phyloP scores from a whole-genome alignment of 2,329 filamentous ascomycete genomes.

The Cercospora sp. region DNA sequence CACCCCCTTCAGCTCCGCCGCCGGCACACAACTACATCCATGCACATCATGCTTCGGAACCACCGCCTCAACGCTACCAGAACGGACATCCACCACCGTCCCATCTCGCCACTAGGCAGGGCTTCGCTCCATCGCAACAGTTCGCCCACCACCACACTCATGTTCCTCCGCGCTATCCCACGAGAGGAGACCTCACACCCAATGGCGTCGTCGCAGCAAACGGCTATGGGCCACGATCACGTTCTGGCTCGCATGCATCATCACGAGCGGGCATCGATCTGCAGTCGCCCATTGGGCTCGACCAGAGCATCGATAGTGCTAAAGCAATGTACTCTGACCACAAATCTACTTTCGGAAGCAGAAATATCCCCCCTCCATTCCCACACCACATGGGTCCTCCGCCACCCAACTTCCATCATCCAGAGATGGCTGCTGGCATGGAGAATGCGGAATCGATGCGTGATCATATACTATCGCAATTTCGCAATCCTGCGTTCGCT shows the following conservation, averaged over 20 bases:
- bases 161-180: constrained; percentile 31
- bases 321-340: constrained; percentile 20
- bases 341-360: constrained; percentile 17
- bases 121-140: constrained; percentile 20
- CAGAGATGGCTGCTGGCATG: constrained; percentile 26
- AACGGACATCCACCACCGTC: constrained; percentile 13
- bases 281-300: constrained; percentile 28
- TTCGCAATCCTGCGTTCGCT: constrained; percentile 33
- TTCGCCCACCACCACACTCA: constrained; percentile 24
- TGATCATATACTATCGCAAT: constrained; percentile 34
- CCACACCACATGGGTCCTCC: constrained; percentile 23
- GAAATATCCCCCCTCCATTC: constrained; percentile 18
- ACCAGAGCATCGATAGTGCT: constrained; percentile 17
- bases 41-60: constrained; percentile 34
- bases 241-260: constrained; percentile 34
- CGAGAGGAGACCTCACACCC: constrained; percentile 30
- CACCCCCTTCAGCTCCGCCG: constrained; percentile 20
- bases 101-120: constrained; percentile 26
- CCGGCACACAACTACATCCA: constrained; percentile 28
- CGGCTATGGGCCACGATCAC: constrained; percentile 26
- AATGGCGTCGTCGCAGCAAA: constrained; percentile 23
- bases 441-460: constrained; percentile 38
- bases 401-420: constrained; percentile 26
- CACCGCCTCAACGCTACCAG: constrained; percentile 16
- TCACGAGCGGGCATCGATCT: constrained; percentile 26